Base-by-base conservation (phyloP, 345 rosid genomes). In the Pistacia vera region DNA sequence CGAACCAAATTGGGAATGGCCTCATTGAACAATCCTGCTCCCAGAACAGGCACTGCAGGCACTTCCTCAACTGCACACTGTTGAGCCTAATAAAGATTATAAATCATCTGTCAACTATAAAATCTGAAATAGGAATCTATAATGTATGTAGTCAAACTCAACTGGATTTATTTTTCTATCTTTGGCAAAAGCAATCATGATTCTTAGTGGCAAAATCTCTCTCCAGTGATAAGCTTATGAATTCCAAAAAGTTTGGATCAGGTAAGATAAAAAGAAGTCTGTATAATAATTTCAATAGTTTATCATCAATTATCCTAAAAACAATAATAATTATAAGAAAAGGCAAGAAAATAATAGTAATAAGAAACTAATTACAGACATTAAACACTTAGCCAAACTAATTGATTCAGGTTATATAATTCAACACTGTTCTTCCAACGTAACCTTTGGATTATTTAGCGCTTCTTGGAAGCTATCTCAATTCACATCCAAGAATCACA, bases 21-120 rank as follows among this genome's bases (percentile, higher is more conserved):
- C 67, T 44, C 75, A 68, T 63, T 82, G 75, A 68, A 63, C 71
- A 81, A 81, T 76, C 84, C 78, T 18, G 75, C 79, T 61, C 75
- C 72, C 12, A 79, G 77, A 75, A 55, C 77, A 69, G 75, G 61
- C 55, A 66, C 77, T 14, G 68, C 13, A 8, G 38, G 80, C 75
- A 48, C 55, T 61, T 73, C 80, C 69, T 75, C 77, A 56, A 28
- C 51, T 2, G 56, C 22, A 75, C 7, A 79, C 75, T 82, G 76
- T 35, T 81, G 73, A 71, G 66, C 83, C 83, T 73, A 71, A 57
- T 12, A 25, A 30, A 49, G 63, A 25, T 36, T 64, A 54, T 18
- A 35, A 51, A 69, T 61, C 5, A 54, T 36, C 63, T 5, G 46
- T 59, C 52, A 78, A 55, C 18, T 11, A 60, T 41, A 41, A 41